Base-by-base conservation (phyloP, 495 filamentous ascomycete species). In the Aspergillus biplanus region DNA sequence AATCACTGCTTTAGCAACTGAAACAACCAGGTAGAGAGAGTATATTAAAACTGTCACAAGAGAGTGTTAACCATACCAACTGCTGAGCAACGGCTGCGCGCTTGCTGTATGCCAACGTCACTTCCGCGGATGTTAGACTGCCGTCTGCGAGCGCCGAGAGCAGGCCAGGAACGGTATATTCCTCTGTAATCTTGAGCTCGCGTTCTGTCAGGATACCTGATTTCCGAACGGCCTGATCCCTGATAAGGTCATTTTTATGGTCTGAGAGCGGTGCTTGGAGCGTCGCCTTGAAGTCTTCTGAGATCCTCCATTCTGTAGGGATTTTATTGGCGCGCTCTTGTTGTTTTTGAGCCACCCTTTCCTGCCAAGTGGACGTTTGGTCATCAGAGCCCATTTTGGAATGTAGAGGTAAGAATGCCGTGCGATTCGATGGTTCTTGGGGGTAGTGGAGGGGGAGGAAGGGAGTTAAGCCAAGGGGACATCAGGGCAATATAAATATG, bases 41-140 rank as follows among this genome's bases (percentile, higher is more conserved):
- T 7, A 56, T 62, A 50, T 4, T 18, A 7, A 31, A 50, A 11
- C 6, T 50, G 16, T 18, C 6, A 4, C n/a, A 50, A 6, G 13
- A 6, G 16, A 27, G 16, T 21, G 47, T 5, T 9, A 7, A 8
- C 11, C 47, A 35, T 52, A 73, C 69, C 56, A 85, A 60, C 69
- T 87, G 85, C 6, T 87, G 84, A 15, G 85, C 80, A 37, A 87
- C 70, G 0, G 82, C 80, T 0, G 85, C 84, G 9, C 78, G 73
- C 66, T 88, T 87, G 68, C 80, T 84, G 68, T 85, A 87, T 11
- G 83, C 83, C 33, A 73, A 68, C 4, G 76, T 79, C 11, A 87
- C 82, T 65, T 85, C 82, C 7, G 76, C 58, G 39, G 81, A 76
- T 9, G 75, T 86, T 59, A 82, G 78, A 56, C 67, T 65, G 16